phyloP scores from a whole-genome alignment of 2,329 filamentous ascomycete species.

The Cyphellophora attinorum region DNA sequence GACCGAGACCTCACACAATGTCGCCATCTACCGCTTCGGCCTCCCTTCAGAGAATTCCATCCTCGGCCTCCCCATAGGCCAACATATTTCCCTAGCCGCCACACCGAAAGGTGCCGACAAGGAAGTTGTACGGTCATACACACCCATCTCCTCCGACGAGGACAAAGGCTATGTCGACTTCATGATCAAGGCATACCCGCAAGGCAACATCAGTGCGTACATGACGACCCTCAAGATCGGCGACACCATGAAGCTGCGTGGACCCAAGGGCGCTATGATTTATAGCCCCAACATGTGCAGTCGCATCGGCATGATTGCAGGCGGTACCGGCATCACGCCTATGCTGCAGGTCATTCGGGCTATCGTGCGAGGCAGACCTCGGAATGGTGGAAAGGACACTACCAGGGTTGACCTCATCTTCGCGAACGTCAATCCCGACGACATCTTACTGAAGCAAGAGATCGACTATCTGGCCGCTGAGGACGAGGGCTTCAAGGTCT shows the following conservation, averaged over 20 bases:
- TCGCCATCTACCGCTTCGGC: slow-evolving; percentile 93
- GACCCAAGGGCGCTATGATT: slow-evolving; percentile 95
- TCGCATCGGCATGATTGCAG: slow-evolving; percentile 95
- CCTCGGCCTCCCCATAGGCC: slow-evolving; percentile 92
- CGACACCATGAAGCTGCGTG: slow-evolving; percentile 78
- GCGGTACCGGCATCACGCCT: slow-evolving; percentile 93
- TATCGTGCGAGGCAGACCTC: slow-evolving; percentile 65
- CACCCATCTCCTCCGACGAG: slow-evolving; percentile 81
- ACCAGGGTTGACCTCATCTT: slow-evolving; percentile 94
- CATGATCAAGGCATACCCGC: slow-evolving; percentile 94
- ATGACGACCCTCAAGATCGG: slow-evolving; percentile 75
- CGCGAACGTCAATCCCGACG: slow-evolving; percentile 86
- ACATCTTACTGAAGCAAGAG: slow-evolving; percentile 89
- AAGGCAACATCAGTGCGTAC: slow-evolving; percentile 93
- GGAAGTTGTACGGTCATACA: slow-evolving; percentile 86
- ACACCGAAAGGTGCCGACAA: slow-evolving; percentile 66
- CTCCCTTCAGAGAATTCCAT: slow-evolving; percentile 70
- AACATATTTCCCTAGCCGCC: slow-evolving; percentile 95
- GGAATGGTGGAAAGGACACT: slow-evolving; percentile 59
- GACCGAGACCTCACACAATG: slow-evolving; percentile 94
- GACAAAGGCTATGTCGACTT: slow-evolving; percentile 89
- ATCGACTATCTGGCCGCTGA: slow-evolving; percentile 68
- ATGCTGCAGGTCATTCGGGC: slow-evolving; percentile 96
- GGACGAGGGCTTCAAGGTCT: slow-evolving; percentile 72
- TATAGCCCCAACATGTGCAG: slow-evolving; percentile 96